Base-by-base conservation (phyloP, 805 yeast genomes). In the Blastobotrys parvus region DNA sequence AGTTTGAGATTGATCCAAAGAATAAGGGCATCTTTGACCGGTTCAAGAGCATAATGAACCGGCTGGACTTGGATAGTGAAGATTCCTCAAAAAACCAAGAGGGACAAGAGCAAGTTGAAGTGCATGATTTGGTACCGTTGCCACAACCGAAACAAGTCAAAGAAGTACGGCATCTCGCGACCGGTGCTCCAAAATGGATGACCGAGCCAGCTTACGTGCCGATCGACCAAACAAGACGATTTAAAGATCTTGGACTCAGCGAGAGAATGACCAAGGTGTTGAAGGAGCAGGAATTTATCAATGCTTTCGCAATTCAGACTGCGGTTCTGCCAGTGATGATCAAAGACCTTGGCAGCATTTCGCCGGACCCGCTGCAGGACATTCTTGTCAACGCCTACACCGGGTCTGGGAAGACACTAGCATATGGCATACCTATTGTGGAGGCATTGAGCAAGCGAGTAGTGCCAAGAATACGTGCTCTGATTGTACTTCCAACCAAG, bases 381-480 rank as follows among this genome's bases (percentile, higher is more conserved):
- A 61, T 88, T 16, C 67, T 90, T 36, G 95, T 90, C 4, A 89
- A 90, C 62, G 95, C 98, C 1, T 77, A 94, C 8, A 90, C 98
- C 0, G 98, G 98, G 35, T 83, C 95, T 0, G 98, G 98, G 55
- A 90, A 90, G 59, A 90, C 98, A 0, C 67, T 92, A 43, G 94
- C 96, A 2, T 90, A 90, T 56, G 71, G 78, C 40, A 71, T 90
- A 2, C 97, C 98, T 1, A 72, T 92, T 5, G 70, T 92, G 2
- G 88, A 89, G 47, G 65, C 77, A 2, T 67, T 90, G 41, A 64
- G 70, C 13, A 61, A 64, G 6, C 71, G 95, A 45, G 66, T 73
- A 1, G 87, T 87, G 2, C 89, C 94, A 1, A 68, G 78, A 41
- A 61, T 85, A 3, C 65, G 95, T 41, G 89, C 92, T 31, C 67